Evolutionary conservation across 441 rosid genomes (phyloP), one percentile per base, ranked within the genome.

Genomic region (Lepidium campestre): DNA sequence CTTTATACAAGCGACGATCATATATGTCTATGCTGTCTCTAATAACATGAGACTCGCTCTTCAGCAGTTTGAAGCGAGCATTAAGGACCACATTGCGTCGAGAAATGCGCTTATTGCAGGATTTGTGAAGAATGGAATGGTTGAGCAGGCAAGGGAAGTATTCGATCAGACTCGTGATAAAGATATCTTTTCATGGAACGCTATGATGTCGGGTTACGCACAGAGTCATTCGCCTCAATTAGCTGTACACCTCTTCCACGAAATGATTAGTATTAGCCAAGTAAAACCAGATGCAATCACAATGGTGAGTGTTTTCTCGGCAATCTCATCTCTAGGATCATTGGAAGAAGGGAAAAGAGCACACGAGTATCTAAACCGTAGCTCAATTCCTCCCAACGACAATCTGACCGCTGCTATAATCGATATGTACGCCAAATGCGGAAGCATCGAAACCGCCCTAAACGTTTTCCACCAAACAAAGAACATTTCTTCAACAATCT

Each of bases 381-480:
- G 81, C 59, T 63, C 78, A 68, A 83, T 87, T 34, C 68, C 80
- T 54, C 76, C 75, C 13, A 83, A 69, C 27, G 87, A 83, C 74
- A 91, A 83, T 74, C 77, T 89, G 62, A 79, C 84, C 42, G 91
- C 96, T 59, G 82, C 96, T 44, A 73, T 91, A 32, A 85, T 91
- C 13, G 91, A 91, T 77, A 91, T 91, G 98, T 91, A 91, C 32
- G 87, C 91, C 34, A 91, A 91, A 86, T 87, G 95, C 13, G 87
- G 98, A 29, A 89, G 91, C 80, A 82, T 87, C 46, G 68, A 72
- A 49, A 61, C 79, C 53, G 95, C 93, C 41, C 67, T 89, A 46
- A 78, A 78, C 56, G 71, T 86, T 29, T 91, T 91, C 74, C 63
- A 67, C 68, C 73, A 69, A 62, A 75, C 87, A 57, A 77, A 48